Base-by-base conservation (phyloP, 768 basidiomycete genomes). In the Macrolepiota albuminosa region DNA sequence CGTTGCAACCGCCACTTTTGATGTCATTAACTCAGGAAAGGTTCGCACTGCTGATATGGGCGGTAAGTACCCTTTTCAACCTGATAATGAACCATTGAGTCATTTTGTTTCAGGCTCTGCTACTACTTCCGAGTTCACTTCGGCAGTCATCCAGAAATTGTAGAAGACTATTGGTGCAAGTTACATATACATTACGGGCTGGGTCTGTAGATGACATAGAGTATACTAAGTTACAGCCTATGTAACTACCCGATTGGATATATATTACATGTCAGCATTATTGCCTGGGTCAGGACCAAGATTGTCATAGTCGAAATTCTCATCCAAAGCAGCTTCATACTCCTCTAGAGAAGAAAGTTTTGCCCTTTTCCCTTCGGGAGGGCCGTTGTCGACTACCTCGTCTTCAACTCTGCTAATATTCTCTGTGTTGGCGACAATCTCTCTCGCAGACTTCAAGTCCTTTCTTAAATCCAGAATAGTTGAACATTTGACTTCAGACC, bases 21-120 rank as follows among this genome's bases (percentile, higher is more conserved):
- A 90, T 65, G 93, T 98, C 65, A 91, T 98, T 69, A 87, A 91
- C 70, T 84, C 84, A 59, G 90, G 89, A 65, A 89, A 91, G 72
- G 84, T 96, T 71, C 84, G 89, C 72, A 99, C 96, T 36, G 88
- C 92, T 60, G 96, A 99, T 68, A 92, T 98, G 89, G 91, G 91
- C 60, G 95, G 95, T 91, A 75, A 74, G 86, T 80, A 43, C 14
- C 59, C 58, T 34, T 11, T 13, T 29, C 24, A 51, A 40, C 39
- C 24, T 51, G 45, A 53, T 47, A 49, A 51, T 55, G 26, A 4
- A 33, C 39, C 31, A 39, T 36, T 31, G 8, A 43, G 37, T 48
- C 69, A 57, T 64, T 54, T 60, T 43, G 52, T 51, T 63, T 11
- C 61, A 92, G 93, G 95, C 58, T 86, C 88, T 63, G 84, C 93